phyloP scores from a whole-genome alignment of 2,329 filamentous ascomycete genomes.

The Pleomassaria siparia region DNA sequence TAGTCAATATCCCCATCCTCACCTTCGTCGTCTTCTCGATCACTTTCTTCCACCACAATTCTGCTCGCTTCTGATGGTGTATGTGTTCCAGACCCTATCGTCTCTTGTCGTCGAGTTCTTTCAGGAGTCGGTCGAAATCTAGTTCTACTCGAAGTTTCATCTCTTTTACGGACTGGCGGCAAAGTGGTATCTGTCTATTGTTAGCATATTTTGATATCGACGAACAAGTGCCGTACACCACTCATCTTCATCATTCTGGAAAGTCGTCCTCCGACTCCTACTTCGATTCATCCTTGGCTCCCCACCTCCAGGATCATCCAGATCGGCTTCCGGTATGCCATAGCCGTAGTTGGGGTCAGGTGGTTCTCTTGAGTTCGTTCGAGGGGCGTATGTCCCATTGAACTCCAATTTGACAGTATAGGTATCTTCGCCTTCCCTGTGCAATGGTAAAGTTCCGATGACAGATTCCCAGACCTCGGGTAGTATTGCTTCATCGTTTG shows the following conservation, averaged over 20 bases:
- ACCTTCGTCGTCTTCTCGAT: background rate
- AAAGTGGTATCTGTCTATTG: no score
- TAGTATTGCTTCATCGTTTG: slow-evolving; percentile 15
- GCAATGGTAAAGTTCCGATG: slow-evolving; percentile 2
- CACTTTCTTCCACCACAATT: background rate
- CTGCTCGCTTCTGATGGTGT: no score
- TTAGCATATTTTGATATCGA: background rate
- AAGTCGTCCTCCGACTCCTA: background rate
- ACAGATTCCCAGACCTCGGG: slow-evolving; percentile 21
- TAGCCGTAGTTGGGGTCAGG: background rate
- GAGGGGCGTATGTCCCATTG: background rate
- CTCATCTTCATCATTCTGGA: background rate
- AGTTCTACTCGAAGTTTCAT: background rate
- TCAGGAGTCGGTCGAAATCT: background rate
- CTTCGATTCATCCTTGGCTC: background rate
- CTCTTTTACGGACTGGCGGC: no score
- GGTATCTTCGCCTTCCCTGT: background rate
- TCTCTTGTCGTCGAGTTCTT: background rate
- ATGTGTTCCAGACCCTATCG: background rate
- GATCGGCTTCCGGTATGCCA: background rate
- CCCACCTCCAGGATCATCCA: background rate
- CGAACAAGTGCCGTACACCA: background rate
- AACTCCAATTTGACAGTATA: background rate
- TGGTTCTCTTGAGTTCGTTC: background rate
- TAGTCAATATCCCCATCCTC: slow-evolving; percentile 1